phyloP scores from a whole-genome alignment of 257 asterid genomes.

The Cordia subcordata region DNA sequence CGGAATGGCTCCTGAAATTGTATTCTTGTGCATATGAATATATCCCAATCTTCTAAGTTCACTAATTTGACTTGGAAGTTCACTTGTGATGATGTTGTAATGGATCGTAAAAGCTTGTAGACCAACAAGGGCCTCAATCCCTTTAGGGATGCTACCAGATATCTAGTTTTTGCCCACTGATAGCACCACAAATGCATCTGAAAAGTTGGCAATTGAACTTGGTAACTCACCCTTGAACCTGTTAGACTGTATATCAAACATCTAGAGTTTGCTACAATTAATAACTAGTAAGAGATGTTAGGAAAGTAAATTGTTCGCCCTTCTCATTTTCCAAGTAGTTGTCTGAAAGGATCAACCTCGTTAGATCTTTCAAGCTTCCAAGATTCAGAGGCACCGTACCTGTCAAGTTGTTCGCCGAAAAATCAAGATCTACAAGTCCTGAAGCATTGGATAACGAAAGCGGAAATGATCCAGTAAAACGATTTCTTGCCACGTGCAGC shows the following conservation, averaged over 20 bases:
- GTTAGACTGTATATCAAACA: conserved; percentile 1
- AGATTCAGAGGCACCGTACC: conserved; percentile 8
- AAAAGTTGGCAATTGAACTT: conserved; percentile 7
- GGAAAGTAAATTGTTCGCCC: not conserved
- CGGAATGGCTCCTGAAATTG: conserved; percentile 2
- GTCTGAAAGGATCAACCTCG: not conserved
- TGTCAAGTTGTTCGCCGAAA: not conserved
- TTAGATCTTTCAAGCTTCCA: not conserved
- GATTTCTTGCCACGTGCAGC: not conserved
- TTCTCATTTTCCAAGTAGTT: conserved; percentile 1
- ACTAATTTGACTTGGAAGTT: conserved; percentile 4
- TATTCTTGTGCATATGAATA: not conserved
- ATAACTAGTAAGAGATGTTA: conserved; percentile 5
- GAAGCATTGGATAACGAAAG: conserved; percentile 8
- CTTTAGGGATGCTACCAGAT: conserved; percentile 3
- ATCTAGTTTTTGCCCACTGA: not conserved
- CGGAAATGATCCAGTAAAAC: conserved; percentile 7
- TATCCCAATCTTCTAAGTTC: not conserved
- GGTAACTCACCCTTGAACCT: not conserved
- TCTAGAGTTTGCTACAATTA: conserved; percentile 2
- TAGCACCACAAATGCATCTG: not conserved
- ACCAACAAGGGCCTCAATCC: not conserved
- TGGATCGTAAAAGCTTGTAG: not conserved
- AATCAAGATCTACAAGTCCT: not conserved
- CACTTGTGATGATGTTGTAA: not conserved